Conservation (phyloP, 73 alveolate species). For the Uronychia setigera region DNA sequence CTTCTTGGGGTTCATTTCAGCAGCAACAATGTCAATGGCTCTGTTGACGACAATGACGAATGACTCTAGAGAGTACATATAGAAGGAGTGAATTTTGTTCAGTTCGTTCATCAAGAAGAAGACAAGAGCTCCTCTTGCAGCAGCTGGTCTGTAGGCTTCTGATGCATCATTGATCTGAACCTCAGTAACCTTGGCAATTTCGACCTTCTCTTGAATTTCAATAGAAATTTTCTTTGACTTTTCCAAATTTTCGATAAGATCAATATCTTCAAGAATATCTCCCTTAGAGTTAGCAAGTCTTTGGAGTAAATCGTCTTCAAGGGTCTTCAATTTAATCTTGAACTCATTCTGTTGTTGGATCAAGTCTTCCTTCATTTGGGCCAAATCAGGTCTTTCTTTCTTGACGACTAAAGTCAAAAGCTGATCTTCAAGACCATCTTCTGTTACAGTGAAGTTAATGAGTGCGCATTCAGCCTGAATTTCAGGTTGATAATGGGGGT, state of each 20-base stretch:
- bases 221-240: slow-evolving; percentile 97
- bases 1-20: slow-evolving; percentile 69
- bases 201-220: slow-evolving; percentile 97
- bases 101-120: slow-evolving; percentile 99
- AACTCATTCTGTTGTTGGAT: slow-evolving; percentile 99
- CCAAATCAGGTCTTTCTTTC: slow-evolving; percentile 99
- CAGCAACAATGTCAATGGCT: slow-evolving; percentile 92
- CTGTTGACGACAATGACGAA: slow-evolving; percentile 95
- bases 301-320: slow-evolving; percentile 89
- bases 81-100: slow-evolving; percentile 98
- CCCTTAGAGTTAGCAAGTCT: slow-evolving; percentile 94
- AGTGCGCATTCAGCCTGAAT: slow-evolving; percentile 99
- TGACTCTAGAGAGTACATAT: slow-evolving; percentile 97
- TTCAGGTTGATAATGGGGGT: slow-evolving; percentile 99
- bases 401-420: slow-evolving; percentile 97
- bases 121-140: slow-evolving; percentile 97
- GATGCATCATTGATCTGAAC: slow-evolving; percentile 96
- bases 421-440: slow-evolving; percentile 99
- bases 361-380: slow-evolving; percentile 96
- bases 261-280: slow-evolving; percentile 96
- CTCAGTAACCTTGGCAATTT: slow-evolving; percentile 97
- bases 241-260: slow-evolving; percentile 98
- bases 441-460: slow-evolving; percentile 99
- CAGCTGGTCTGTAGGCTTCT: slow-evolving; percentile 98
- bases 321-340: slow-evolving; percentile 94